Conservation (phyloP, 169 alveolate species). For the Plasmodium falciparum region DNA sequence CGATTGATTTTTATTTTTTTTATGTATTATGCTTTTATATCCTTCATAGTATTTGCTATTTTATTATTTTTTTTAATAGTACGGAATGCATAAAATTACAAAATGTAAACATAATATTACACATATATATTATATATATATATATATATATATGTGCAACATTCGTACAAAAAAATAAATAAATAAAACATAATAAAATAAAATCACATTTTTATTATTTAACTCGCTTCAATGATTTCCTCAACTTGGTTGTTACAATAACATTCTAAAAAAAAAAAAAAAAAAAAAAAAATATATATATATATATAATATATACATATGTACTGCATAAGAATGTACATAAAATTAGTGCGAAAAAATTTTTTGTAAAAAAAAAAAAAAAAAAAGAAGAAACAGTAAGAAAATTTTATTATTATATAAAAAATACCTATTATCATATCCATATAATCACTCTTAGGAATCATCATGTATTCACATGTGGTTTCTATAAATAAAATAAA, state of each 20-base stretch:
- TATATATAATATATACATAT: background rate
- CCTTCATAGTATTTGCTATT: too few relatives aligned
- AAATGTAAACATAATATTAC: too few relatives aligned
- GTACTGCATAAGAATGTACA: background rate
- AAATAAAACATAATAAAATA: background rate
- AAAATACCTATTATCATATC: constrained; percentile 71
- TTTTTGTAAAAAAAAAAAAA: background rate
- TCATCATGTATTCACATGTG: constrained; percentile 22
- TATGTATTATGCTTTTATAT: too few relatives aligned
- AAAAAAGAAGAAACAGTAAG: background rate
- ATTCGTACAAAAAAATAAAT: too few relatives aligned
- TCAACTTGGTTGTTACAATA: constrained; percentile 67
- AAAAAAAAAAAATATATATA: constrained; percentile 16
- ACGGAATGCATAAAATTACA: too few relatives aligned
- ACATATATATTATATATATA: too few relatives aligned
- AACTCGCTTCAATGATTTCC: constrained; percentile 28
- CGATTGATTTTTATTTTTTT: too few relatives aligned
- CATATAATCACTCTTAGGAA: constrained; percentile 51
- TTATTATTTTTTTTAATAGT: too few relatives aligned
- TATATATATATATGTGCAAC: too few relatives aligned
- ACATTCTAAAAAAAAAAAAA: constrained; percentile 37
- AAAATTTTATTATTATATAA: too few relatives aligned
- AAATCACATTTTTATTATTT: background rate
- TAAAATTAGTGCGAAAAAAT: background rate
- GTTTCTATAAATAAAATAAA: constrained; percentile 11